Percentiles rank a stretch among this genome's conserved stretches.
These are phyloP conservation scores for Stentor roeselii DNA, from an alignment of 73 alveolate genomes.

Conservation along the genomic window DNA sequence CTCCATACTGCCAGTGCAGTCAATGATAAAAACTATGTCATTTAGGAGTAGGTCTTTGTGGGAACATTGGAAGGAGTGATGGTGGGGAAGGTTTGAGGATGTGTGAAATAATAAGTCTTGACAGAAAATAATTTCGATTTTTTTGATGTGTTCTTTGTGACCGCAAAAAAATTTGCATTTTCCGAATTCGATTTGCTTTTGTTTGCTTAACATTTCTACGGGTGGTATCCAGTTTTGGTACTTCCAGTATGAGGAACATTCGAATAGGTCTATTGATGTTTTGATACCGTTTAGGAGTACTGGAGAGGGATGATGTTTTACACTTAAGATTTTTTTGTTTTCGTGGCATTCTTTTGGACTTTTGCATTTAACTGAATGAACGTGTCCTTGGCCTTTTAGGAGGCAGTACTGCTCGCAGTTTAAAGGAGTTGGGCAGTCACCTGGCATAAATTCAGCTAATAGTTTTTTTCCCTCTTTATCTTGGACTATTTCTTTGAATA, in stretches of 20 bases:
- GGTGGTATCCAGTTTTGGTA: neutral
- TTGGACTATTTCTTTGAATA: neutral
- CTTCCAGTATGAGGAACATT: conserved; percentile 17
- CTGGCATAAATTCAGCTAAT: neutral
- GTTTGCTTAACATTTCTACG: neutral
- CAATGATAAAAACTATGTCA: conserved; percentile 1
- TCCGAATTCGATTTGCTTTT: neutral
- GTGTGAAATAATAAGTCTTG: neutral
- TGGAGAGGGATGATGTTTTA: neutral
- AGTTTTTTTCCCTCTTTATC: neutral
- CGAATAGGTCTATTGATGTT: neutral
- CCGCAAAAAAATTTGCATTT: neutral
- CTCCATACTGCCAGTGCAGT: neutral
- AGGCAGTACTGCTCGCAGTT: neutral
- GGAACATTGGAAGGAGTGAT: conserved; percentile 21
- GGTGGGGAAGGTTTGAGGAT: neutral
- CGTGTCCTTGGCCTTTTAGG: conserved; percentile 7
- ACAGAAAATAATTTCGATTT: conserved; percentile 15
- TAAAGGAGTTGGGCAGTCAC: neutral
- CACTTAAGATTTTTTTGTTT: neutral
- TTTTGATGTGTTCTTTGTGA: neutral
- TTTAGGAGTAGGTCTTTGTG: neutral
- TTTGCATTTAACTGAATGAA: neutral
- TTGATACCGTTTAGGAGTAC: neutral
- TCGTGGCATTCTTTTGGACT: neutral